phyloP scores from a whole-genome alignment of 176 grass and related monocot genomes.

The Eleusine indica region DNA sequence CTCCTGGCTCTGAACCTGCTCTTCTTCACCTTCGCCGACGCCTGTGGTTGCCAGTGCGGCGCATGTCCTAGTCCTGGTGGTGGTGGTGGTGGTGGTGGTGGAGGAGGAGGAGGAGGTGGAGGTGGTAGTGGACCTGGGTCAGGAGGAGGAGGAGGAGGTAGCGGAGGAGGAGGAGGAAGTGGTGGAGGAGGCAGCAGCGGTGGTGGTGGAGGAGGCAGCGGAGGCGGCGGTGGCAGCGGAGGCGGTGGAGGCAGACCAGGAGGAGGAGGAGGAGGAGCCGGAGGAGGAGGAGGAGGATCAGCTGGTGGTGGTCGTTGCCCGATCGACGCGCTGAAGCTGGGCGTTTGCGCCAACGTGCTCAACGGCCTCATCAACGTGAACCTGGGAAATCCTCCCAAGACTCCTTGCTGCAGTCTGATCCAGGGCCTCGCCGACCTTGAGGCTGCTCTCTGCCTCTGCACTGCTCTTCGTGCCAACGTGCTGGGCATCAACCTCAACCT shows the following conservation, averaged over 20 bases:
- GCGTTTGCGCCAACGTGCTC: constrained; percentile 76
- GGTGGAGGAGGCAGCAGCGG: not conserved
- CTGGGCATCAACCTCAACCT: constrained; percentile 77
- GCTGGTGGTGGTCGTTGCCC: constrained; percentile 37
- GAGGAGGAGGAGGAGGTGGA: not conserved
- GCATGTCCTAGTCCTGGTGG: constrained; percentile 42
- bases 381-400: constrained; percentile 62
- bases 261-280: not conserved
- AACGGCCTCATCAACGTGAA: constrained; percentile 65
- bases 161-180: not conserved
- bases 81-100: not conserved
- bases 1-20: constrained; percentile 59
- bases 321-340: constrained; percentile 68
- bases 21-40: constrained; percentile 57
- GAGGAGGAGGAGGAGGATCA: not conserved
- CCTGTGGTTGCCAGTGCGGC: constrained; percentile 52
- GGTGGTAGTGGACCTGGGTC: not conserved
- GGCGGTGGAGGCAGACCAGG: not conserved
- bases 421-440: constrained; percentile 79
- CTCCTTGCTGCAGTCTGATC: constrained; percentile 73
- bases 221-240: not conserved
- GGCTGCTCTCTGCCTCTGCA: constrained; percentile 76
- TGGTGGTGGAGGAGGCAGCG: not conserved
- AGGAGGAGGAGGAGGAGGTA: not conserved
- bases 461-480: constrained; percentile 61